Percentiles rank a stretch among this genome's conserved stretches.
These are phyloP conservation scores for Ophiocordyceps sinensis DNA, from an alignment of 2,329 filamentous ascomycete species.

Conservation along the genomic window DNA sequence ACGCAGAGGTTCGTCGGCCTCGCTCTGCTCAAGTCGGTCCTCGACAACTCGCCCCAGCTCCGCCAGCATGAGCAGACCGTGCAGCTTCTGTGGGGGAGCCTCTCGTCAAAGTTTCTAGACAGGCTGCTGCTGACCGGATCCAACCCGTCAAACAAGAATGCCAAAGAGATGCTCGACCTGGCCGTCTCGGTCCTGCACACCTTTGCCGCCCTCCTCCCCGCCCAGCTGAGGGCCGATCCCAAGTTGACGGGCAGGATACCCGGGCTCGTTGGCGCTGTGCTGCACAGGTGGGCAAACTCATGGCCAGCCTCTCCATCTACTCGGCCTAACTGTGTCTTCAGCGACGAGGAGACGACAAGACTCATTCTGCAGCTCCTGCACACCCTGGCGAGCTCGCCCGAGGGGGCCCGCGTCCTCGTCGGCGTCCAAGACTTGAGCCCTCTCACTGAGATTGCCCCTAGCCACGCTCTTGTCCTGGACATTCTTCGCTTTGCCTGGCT, in stretches of 20 bases:
- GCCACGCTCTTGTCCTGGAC: conserved; percentile 37
- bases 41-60: conserved; percentile 44
- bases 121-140: conserved; percentile 43
- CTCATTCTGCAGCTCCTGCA: conserved; percentile 43
- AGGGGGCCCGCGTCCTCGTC: conserved; percentile 35
- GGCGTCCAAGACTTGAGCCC: conserved; percentile 35
- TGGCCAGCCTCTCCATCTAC: neutral
- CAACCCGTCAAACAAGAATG: conserved; percentile 25
- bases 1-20: conserved; percentile 55
- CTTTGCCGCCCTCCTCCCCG: conserved; percentile 43
- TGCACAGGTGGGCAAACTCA: conserved; percentile 31
- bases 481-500: conserved; percentile 43
- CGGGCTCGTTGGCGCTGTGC: conserved; percentile 34
- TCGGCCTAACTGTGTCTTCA: conserved; percentile 10
- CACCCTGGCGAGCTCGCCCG: conserved; percentile 35
- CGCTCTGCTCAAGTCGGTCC: conserved; percentile 48
- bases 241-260: conserved; percentile 39
- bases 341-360: conserved; percentile 35
- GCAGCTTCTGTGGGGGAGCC: conserved; percentile 39
- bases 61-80: conserved; percentile 31
- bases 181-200: conserved; percentile 49
- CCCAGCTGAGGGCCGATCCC: conserved; percentile 24
- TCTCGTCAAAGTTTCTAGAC: conserved; percentile 50
- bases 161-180: conserved; percentile 47
- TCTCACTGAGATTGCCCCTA: conserved; percentile 41